Evolutionary conservation across 805 yeast genomes (phyloP).

Genomic region (Yamadazyma endophytica): DNA sequence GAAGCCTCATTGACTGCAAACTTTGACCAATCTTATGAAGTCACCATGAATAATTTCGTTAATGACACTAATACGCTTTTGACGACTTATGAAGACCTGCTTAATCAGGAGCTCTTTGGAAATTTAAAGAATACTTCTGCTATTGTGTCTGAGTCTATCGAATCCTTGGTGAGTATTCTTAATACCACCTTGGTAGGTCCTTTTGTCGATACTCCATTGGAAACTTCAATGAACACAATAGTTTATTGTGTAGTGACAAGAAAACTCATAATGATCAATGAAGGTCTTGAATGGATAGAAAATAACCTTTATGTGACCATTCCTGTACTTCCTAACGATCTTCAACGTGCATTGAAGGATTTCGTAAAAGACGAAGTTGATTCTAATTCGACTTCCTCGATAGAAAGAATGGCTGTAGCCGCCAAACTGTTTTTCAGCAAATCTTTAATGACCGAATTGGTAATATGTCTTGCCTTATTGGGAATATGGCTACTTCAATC

Average conservation of each 20-base stretch:
- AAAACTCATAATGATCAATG: slow-evolving; percentile 60
- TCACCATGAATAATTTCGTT: slow-evolving; percentile 7
- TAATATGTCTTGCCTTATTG: slow-evolving; percentile 41
- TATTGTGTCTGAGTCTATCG: slow-evolving; percentile 57
- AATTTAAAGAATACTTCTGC: slow-evolving; percentile 57
- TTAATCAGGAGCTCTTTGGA: slow-evolving; percentile 67
- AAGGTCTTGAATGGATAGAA: slow-evolving; percentile 78
- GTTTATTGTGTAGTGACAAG: slow-evolving; percentile 78
- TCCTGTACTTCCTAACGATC: slow-evolving; percentile 42
- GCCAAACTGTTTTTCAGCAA: slow-evolving; percentile 10
- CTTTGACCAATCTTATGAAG: slow-evolving; percentile 1
- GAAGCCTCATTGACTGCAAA: slow-evolving; percentile 1
- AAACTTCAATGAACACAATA: slow-evolving; percentile 57
- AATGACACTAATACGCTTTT: slow-evolving; percentile 53
- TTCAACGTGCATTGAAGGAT: slow-evolving; percentile 5
- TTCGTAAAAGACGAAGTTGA: slow-evolving; percentile 2
- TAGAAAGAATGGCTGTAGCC: slow-evolving; percentile 2
- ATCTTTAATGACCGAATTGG: slow-evolving; percentile 42
- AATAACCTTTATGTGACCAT: slow-evolving; percentile 54
- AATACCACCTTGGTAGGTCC: slow-evolving; percentile 53
- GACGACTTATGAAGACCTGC: slow-evolving; percentile 37
- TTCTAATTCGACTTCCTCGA: slow-evolving; percentile 3
- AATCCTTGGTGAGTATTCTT: slow-evolving; percentile 53
- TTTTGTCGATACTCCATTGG: slow-evolving; percentile 67
- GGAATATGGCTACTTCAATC: slow-evolving; percentile 48